Evolutionary conservation across 768 basidiomycete species (phyloP).

Genomic region (Xerocomellus intermedius): DNA sequence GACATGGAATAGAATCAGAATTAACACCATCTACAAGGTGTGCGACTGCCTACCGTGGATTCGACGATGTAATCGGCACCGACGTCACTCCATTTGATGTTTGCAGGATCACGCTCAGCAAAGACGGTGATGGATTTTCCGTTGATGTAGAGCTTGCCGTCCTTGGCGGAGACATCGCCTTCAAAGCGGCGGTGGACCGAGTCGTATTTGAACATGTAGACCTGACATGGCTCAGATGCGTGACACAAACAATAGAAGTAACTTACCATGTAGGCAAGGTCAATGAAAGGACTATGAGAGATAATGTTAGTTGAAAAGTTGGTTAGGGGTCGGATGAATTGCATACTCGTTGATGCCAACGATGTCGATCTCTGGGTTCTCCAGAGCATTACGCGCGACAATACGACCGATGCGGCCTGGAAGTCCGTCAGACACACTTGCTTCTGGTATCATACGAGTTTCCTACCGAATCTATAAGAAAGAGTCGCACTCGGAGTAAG

Average conservation of each 20-base stretch:
- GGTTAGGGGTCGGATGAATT: background rate
- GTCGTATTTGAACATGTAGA: conserved; percentile 99
- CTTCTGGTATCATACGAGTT: background rate
- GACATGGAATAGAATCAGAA: conserved; percentile 3
- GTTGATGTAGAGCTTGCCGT: conserved; percentile 87
- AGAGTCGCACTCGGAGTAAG: conserved; percentile 11
- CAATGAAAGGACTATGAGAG: conserved; percentile 84
- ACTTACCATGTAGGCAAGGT: conserved; percentile 91
- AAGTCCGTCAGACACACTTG: conserved; percentile 15
- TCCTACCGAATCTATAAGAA: conserved; percentile 66
- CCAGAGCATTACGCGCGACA: conserved; percentile 91
- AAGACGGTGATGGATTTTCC: conserved; percentile 75
- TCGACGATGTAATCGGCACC: conserved; percentile 95
- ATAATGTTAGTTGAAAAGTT: conserved; percentile 3
- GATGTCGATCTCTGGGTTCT: conserved; percentile 72
- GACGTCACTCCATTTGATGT: conserved; percentile 77
- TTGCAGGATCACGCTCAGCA: conserved; percentile 82
- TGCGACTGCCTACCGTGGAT: conserved; percentile 66
- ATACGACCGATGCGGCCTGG: conserved; percentile 98
- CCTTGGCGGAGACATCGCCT: conserved; percentile 76
- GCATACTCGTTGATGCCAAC: conserved; percentile 93
- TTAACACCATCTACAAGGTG: background rate
- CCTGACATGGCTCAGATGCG: conserved; percentile 40
- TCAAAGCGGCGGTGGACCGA: conserved; percentile 92
- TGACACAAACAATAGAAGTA: background rate